Percentiles rank a stretch among this genome's conserved stretches.
Conservation (phyloP, 805 yeast species). For the Metschnikowia borealis region DNA sequence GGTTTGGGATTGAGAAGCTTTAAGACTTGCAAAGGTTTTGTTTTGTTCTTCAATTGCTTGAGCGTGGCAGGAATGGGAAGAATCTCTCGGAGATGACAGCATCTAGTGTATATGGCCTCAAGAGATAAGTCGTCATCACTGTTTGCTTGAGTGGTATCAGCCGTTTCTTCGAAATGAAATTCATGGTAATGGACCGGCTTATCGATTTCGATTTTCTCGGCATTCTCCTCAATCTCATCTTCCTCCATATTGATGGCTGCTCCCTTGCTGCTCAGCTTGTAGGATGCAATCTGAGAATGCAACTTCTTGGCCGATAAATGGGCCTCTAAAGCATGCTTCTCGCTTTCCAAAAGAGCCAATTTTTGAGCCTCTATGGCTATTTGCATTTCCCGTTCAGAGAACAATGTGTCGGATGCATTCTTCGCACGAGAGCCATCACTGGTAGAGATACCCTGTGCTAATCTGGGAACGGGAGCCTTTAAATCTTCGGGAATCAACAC, state of each 20-base stretch:
- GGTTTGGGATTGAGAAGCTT: conserved; percentile 57
- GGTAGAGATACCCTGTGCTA: conserved; percentile 65
- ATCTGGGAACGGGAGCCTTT: conserved; percentile 55
- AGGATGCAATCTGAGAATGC: conserved; percentile 59
- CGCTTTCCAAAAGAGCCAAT: conserved; percentile 54
- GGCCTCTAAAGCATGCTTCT: conserved; percentile 72
- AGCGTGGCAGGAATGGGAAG: conserved; percentile 49
- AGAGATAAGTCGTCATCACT: conserved; percentile 30
- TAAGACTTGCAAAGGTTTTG: conserved; percentile 50
- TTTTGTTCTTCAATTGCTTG: conserved; percentile 49
- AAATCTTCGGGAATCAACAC: conserved; percentile 62
- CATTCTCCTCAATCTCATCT: conserved; percentile 17
- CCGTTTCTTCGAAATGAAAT: conserved; percentile 37
- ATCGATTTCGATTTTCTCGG: conserved; percentile 50
- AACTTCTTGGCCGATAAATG: conserved; percentile 66
- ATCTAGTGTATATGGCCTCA: conserved; percentile 47
- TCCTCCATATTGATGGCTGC: conserved; percentile 15
- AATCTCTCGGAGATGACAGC: conserved; percentile 48
- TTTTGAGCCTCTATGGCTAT: conserved; percentile 58
- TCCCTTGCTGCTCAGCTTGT: conserved; percentile 22
- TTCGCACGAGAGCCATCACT: conserved; percentile 20
- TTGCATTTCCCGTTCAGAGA: conserved; percentile 46
- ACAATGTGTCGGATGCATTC: conserved; percentile 21
- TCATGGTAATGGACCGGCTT: conserved; percentile 66
- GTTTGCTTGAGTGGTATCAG: conserved; percentile 2